Conservation (phyloP, 1,284 basidiomycete species). For the Cerrena zonata region DNA sequence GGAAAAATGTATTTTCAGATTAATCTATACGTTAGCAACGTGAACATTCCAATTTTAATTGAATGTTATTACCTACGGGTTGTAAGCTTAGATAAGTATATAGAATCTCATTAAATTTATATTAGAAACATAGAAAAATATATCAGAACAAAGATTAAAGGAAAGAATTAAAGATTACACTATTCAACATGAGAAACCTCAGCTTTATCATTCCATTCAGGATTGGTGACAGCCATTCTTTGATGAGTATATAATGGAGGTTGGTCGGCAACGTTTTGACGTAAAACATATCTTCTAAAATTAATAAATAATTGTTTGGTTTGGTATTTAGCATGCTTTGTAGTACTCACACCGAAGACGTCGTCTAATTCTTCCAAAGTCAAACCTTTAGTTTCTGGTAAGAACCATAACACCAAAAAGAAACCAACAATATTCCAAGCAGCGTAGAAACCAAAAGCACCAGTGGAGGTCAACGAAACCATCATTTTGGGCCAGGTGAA, state of each 20-base stretch:
- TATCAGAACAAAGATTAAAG: no score
- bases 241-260: constrained; percentile 49
- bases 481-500: constrained; percentile 69
- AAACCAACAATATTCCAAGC: constrained; percentile 52
- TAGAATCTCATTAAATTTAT: no score
- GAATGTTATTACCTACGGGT: no score
- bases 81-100: no score
- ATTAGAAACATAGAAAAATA: no score
- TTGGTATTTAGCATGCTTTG: constrained; percentile 60
- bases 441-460: constrained; percentile 64
- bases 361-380: constrained; percentile 70
- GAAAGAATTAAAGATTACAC: no score
- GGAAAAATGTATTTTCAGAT: no score
- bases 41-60: no score
- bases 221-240: no score
- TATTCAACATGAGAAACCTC: no score
- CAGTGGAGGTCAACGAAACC: constrained; percentile 58
- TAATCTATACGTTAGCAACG: no score
- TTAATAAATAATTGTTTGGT: constrained; percentile 51
- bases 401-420: constrained; percentile 54
- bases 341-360: constrained; percentile 69
- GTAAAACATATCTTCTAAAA: constrained; percentile 56
- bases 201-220: no score
- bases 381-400: constrained; percentile 78
- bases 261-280: constrained; percentile 40